Conservation (phyloP, 2,329 filamentous ascomycete genomes). For the Paecilomyces variotii region DNA sequence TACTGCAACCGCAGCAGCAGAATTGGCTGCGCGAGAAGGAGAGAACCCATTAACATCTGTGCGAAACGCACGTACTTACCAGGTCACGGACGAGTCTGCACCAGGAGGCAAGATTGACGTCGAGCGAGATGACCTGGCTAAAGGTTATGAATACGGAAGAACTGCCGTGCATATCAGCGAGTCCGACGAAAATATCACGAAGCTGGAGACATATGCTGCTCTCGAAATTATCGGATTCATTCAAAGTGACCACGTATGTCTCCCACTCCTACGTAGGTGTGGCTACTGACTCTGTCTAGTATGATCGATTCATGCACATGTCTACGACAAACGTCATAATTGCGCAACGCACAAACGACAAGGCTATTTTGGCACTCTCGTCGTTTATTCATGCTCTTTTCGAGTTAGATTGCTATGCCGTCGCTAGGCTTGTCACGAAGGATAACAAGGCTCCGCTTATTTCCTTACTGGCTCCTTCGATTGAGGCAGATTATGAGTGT, state of each 20-base stretch:
- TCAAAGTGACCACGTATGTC: conserved; percentile 55
- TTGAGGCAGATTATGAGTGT: conserved; percentile 73
- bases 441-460: conserved; percentile 71
- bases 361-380: conserved; percentile 75
- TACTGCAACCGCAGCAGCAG: conserved; percentile 39
- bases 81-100: conserved; percentile 64
- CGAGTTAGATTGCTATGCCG: conserved; percentile 75
- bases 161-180: conserved; percentile 85
- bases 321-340: conserved; percentile 72
- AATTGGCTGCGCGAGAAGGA: conserved; percentile 19
- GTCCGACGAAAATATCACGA: conserved; percentile 81
- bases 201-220: conserved; percentile 64
- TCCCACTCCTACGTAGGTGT: neutral
- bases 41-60: conserved; percentile 55
- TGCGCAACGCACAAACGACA: conserved; percentile 68
- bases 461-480: conserved; percentile 68
- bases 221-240: conserved; percentile 87
- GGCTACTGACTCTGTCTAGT: conserved; percentile 40
- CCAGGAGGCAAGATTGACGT: conserved; percentile 77
- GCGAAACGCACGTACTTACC: conserved; percentile 71
- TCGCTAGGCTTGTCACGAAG: conserved; percentile 79
- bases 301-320: conserved; percentile 78
- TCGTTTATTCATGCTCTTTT: conserved; percentile 82
- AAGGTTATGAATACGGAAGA: conserved; percentile 86
- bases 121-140: conserved; percentile 74